Base-by-base conservation (phyloP, 2,329 filamentous ascomycete species). In the Phoma herbarum region DNA sequence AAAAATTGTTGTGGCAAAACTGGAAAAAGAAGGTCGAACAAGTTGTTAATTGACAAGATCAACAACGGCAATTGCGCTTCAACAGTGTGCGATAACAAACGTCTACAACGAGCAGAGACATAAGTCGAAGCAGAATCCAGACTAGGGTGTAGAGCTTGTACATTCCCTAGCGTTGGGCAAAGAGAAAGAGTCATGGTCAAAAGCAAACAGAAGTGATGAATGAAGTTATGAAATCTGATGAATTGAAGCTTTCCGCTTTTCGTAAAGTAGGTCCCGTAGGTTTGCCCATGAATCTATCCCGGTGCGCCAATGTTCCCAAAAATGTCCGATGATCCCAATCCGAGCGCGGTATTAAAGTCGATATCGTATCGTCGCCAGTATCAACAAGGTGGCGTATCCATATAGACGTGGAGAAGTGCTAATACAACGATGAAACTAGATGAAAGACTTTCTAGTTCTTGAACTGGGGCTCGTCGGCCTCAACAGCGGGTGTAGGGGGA, bases 381-480 rank as follows among this genome's bases (percentile, higher is more conserved):
- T 59, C 50, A 59, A 54, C 50, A 45, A 46, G 31, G 56, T 54
- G 45, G 45, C 56, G 45, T 59, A 50, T 54, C 56, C 56, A 59
- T 58, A 20, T 59, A 54, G 50, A 59, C 56, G 45, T 59, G 50
- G 51, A 53, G 56, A 59, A 59, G 56, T 26, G 48, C 56, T 28
- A 54, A 54, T 29, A 29, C 45, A 54, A 57, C 25, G 50, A 31
- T 45, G n/a, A 59, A 46, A 26, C 50, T 54, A 46, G 45, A 59
- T 31, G 25, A 50, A 23, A 14, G 3, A 26, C 16, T 23, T 33
- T 51, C 56, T 59, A 59, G 56, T 59, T 59, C 50, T 59, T 59
- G 56, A 46, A 59, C 46, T 59, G 56, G 45, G 56, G 56, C 56
- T 59, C 56, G 39, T 59, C 56, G 50, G 56, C 56, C 50, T 59